Base-by-base conservation (phyloP, 139 green algal genomes). In the Micractinium conductrix region DNA sequence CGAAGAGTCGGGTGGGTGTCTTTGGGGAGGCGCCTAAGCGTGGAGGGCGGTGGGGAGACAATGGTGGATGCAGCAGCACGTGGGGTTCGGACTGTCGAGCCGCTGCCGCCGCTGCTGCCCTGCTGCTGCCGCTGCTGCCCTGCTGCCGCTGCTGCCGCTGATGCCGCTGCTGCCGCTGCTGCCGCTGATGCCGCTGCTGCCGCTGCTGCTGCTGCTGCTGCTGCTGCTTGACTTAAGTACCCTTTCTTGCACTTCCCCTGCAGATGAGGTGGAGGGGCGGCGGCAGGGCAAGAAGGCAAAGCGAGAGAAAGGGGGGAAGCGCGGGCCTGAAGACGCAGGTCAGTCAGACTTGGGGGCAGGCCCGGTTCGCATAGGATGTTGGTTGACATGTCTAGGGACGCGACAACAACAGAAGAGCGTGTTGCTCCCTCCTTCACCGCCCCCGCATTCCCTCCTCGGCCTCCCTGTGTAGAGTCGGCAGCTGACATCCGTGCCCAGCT, bases 401-500 rank as follows among this genome's bases (percentile, higher is more conserved):
- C n/a, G 9, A 33, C 19, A 67, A 67, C 58, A 67, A n/a, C 19
- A 9, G 5, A 14, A 67, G 5, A 33, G 5, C 19, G 5, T 67
- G 17, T 67, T 67, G 58, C 22, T n/a, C 30, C 19, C 48, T 58
- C 16, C 16, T 16, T 16, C 10, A 58, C 48, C 10, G 16, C 48
- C 10, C 16, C 58, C 16, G 17, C 58, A n/a, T n/a, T 67, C 58
- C 58, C 30, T 3, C 63, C 7, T 19, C 6, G 7, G 30, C n/a
- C 22, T 21, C 33, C 33, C 33, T 17, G 42, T 50, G 78, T 62
- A 83, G 78, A 74, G 43, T 75, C 78, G 78, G 78, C 62, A 6
- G 68, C 76, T 14, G 53, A 53, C 35, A 30, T 91, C 40, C 86
- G 84, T 10, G 65, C 45, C 42, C 60, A 93, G 83, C 87, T 93